phyloP scores from a whole-genome alignment of 1,284 basidiomycete genomes.

The Ganoderma lingzhi region DNA sequence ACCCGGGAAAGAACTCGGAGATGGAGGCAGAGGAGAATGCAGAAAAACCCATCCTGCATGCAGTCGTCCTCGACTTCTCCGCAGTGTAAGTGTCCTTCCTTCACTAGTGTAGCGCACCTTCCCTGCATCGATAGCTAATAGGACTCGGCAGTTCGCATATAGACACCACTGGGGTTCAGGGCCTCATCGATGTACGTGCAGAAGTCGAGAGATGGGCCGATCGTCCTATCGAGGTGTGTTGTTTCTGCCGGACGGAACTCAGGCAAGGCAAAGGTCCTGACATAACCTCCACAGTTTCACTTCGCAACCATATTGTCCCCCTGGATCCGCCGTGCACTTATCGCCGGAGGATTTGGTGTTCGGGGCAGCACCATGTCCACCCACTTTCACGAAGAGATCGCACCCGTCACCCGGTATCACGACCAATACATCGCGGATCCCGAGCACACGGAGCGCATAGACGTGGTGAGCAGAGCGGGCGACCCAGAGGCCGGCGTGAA shows the following conservation, averaged over 20 bases:
- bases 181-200: conserved; percentile 86
- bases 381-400: conserved; percentile 67
- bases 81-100: conserved; percentile 63
- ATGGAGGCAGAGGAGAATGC: conserved; percentile 50
- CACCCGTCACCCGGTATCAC: conserved; percentile 70
- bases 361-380: conserved; percentile 49
- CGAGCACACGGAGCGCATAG: conserved; percentile 30
- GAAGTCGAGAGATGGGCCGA: conserved; percentile 90
- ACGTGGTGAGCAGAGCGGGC: conserved; percentile 20
- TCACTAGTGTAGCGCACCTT: conserved; percentile 13
- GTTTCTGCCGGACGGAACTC: background rate
- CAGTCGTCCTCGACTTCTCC: conserved; percentile 92
- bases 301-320: conserved; percentile 89
- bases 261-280: background rate
- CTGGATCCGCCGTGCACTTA: conserved; percentile 90
- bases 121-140: background rate
- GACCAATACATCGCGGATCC: conserved; percentile 46
- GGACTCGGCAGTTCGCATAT: conserved; percentile 64
- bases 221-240: conserved; percentile 65
- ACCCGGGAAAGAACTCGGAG: conserved; percentile 66
- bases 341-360: conserved; percentile 85
- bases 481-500: conserved; percentile 23
- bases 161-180: conserved; percentile 90
- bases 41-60: conserved; percentile 75
- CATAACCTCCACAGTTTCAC: conserved; percentile 62